Percentiles rank a stretch among this genome's conserved stretches.
Evolutionary conservation across 2,329 filamentous ascomycete genomes (phyloP).

Genomic region (Dothideomycetes sp.): DNA sequence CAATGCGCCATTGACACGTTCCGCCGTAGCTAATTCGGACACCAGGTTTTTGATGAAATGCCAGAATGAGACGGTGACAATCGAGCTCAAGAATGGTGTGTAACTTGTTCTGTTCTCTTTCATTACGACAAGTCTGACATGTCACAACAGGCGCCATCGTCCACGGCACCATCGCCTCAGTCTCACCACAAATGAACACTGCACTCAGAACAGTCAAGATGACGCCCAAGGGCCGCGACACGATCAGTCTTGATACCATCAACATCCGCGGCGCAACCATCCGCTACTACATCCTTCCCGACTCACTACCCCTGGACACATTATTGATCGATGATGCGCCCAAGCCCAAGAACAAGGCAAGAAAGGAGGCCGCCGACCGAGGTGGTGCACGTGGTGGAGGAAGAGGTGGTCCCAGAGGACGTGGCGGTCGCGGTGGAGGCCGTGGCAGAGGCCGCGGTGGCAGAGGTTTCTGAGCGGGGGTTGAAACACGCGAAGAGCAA

Average conservation of each 20-base stretch:
- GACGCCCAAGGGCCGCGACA: slow-evolving; percentile 80
- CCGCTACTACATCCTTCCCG: slow-evolving; percentile 91
- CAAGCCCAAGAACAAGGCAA: slow-evolving; percentile 99
- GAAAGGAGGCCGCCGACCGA: slow-evolving; percentile 63
- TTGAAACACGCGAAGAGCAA: no score
- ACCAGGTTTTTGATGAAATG: slow-evolving; percentile 97
- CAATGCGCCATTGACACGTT: slow-evolving; percentile 32
- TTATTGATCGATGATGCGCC: slow-evolving; percentile 92
- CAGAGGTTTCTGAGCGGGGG: slow-evolving; percentile 17
- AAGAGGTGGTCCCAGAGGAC: slow-evolving; percentile 35
- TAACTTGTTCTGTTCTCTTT: neutral
- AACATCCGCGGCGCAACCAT: slow-evolving; percentile 95
- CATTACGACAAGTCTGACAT: neutral
- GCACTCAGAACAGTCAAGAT: slow-evolving; percentile 93
- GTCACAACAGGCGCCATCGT: slow-evolving; percentile 71
- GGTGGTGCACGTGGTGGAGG: slow-evolving; percentile 41
- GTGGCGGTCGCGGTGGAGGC: slow-evolving; percentile 28
- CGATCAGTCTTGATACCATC: slow-evolving; percentile 85
- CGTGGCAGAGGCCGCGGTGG: slow-evolving; percentile 30
- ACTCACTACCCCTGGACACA: slow-evolving; percentile 89
- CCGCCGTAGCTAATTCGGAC: slow-evolving; percentile 24
- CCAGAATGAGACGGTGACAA: slow-evolving; percentile 94
- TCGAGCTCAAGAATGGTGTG: slow-evolving; percentile 95
- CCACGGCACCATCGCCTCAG: slow-evolving; percentile 91
- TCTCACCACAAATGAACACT: slow-evolving; percentile 98